Conservation (phyloP, 23 red algal genomes). For the Gracilaria gracilis region DNA sequence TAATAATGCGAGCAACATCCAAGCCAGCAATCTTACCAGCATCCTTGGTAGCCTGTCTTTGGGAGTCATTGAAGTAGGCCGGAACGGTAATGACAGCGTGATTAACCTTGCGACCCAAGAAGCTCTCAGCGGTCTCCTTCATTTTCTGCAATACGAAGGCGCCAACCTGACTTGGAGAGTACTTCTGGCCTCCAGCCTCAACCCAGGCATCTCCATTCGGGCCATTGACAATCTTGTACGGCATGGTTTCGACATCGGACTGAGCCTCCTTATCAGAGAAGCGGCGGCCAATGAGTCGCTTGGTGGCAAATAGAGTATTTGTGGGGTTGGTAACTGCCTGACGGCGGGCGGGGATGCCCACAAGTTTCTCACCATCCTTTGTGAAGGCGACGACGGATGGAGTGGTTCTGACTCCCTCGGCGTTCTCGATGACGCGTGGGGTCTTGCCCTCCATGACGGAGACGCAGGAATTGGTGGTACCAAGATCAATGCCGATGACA, state of each 20-base stretch:
- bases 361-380: slow-evolving; percentile 93
- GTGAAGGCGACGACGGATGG: slow-evolving; percentile 99
- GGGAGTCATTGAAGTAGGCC: slow-evolving; percentile 98
- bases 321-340: slow-evolving; percentile 97
- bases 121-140: slow-evolving; percentile 98
- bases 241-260: slow-evolving; percentile 88
- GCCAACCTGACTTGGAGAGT: slow-evolving; percentile 96
- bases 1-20: slow-evolving; percentile 97
- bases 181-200: slow-evolving; percentile 88
- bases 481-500: slow-evolving; percentile 99
- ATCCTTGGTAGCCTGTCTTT: slow-evolving; percentile 98
- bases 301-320: slow-evolving; percentile 99
- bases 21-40: slow-evolving; percentile 99
- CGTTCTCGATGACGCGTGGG: slow-evolving; percentile 98
- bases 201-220: slow-evolving; percentile 99
- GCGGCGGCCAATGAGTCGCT: slow-evolving; percentile 96
- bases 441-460: slow-evolving; percentile 96
- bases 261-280: slow-evolving; percentile 91
- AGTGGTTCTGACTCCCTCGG: slow-evolving; percentile 94
- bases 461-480: slow-evolving; percentile 99
- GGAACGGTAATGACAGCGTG: slow-evolving; percentile 97
- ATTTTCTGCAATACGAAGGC: slow-evolving; percentile 99
- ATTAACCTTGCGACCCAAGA: slow-evolving; percentile 86
- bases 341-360: slow-evolving; percentile 71
- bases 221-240: slow-evolving; percentile 94